Evolutionary conservation across 129 eudicot genomes (phyloP).

Genomic region (Chrysanthemum lavandulifolium): DNA sequence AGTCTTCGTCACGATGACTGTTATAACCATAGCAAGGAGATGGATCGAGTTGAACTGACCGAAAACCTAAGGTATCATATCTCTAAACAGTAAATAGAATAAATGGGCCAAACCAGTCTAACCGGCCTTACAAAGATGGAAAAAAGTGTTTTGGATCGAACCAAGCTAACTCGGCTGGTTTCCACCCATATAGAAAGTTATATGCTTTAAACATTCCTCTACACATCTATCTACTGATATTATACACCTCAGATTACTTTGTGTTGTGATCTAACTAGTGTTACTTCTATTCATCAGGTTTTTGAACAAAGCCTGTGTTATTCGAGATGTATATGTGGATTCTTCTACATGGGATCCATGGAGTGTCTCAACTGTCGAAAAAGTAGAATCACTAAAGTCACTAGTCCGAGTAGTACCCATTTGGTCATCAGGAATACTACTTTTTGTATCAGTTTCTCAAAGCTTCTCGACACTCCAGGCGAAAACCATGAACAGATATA

Average conservation of each 20-base stretch:
- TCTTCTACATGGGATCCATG: slow-evolving; percentile 41
- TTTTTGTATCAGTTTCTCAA: slow-evolving; percentile 15
- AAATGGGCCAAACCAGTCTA: background rate
- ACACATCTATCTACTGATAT: background rate
- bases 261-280: background rate
- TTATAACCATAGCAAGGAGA: slow-evolving; percentile 32
- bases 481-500: slow-evolving; percentile 34
- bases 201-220: background rate
- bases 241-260: background rate
- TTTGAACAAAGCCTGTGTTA: slow-evolving; percentile 65
- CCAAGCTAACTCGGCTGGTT: background rate
- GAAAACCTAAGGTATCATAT: slow-evolving; percentile 33
- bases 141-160: background rate
- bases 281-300: slow-evolving; percentile 32
- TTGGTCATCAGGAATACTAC: slow-evolving; percentile 54
- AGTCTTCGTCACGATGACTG: slow-evolving; percentile 22
- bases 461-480: slow-evolving; percentile 52
- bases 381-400: slow-evolving; percentile 55
- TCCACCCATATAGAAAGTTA: background rate
- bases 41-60: slow-evolving; percentile 29
- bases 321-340: slow-evolving; percentile 37
- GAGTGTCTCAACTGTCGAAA: slow-evolving; percentile 52
- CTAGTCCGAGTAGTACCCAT: slow-evolving; percentile 51
- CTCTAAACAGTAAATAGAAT: background rate
- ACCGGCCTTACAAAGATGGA: background rate